Evolutionary conservation across 2,329 filamentous ascomycete species (phyloP), one percentile per base, ranked within the genome.

Genomic region (Cladobotryum protrusum): DNA sequence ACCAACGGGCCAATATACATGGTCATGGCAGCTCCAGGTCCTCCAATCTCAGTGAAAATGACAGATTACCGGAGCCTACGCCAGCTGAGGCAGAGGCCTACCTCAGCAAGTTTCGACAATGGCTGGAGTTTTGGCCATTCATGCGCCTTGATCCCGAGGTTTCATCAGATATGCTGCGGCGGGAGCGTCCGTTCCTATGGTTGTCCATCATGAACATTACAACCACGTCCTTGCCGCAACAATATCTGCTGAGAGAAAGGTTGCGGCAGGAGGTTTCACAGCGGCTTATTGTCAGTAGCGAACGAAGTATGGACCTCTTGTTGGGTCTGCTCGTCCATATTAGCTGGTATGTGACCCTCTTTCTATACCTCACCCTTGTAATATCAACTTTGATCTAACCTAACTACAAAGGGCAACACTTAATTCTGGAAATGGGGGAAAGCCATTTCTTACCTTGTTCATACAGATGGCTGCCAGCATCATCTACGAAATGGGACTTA

Each of bases 241-340:
- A 78, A 49, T 45, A 62, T 0, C 59, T 62, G 1, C 57, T 77
- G 34, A 65, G 66, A 34, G 68, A 69, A 2, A 67, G 64, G 15
- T 63, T 75, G 5, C 72, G 72, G 39, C 65, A 70, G 41, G 66
- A 73, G 20, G 47, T 79, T 13, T 69, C 74, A 0, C 65, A 71
- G n/a, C 70, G 69, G 49, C 62, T 78, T 20, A 56, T 81, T 6
- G 51, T 78, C 12, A 68, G 75, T 9, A 63, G 69, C n/a, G 75
- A 79, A 49, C 70, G 72, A 45, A 72, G 61, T 43, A 63, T 81
- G 36, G 79, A 82, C 54, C 54, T 81, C 11, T 62, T 83, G 2
- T 65, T 76, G 11, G 78, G 77, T 0, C 51, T 81, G 3, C 57
- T 83, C 14, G 66, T 55, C 46, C 73, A 64, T 47, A 64, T 72